These are phyloP conservation scores for Wickerhamomyces sp. DNA, from an alignment of 1,139 yeast genomes.

Conservation along the genomic window DNA sequence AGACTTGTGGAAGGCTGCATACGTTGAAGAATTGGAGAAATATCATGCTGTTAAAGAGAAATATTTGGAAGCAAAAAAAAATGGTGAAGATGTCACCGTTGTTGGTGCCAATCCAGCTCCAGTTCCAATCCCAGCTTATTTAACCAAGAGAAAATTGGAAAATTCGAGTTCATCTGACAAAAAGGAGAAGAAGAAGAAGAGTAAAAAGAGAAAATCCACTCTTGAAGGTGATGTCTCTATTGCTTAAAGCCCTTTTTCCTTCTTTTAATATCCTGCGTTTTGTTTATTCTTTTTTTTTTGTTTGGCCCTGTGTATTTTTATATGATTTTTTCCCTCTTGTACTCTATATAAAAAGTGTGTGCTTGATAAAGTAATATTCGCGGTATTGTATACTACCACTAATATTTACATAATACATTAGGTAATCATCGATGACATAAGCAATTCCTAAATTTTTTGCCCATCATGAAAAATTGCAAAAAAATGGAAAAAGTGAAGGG, in stretches of 20 bases:
- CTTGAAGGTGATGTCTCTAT: not conserved
- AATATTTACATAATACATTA: too few species aligned
- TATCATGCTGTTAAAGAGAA: slow-evolving; percentile 63
- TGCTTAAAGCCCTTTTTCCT: not conserved
- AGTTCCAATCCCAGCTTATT: slow-evolving; percentile 31
- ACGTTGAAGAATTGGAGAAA: slow-evolving; percentile 55
- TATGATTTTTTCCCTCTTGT: not conserved
- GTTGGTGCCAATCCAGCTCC: slow-evolving; percentile 33
- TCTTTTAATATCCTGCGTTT: not conserved
- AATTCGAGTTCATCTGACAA: slow-evolving; percentile 26
- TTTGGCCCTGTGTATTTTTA: not conserved
- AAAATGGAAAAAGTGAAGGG: not conserved
- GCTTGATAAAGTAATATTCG: not conserved
- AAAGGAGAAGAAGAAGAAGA: slow-evolving; percentile 38
- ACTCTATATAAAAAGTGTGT: not conserved
- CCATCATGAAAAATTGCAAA: not conserved
- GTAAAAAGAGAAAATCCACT: slow-evolving; percentile 32
- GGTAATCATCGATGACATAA: too few species aligned
- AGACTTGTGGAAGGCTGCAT: slow-evolving; percentile 70
- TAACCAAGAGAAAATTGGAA: slow-evolving; percentile 24
- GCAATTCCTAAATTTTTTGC: too few species aligned
- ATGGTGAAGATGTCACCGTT: slow-evolving; percentile 27
- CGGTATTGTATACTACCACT: not conserved
- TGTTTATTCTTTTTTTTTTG: not conserved
- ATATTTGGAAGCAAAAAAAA: slow-evolving; percentile 51